These are phyloP conservation scores for Mucor piriformis DNA, from an alignment of 371 early-diverging fungal genomes.

Conservation along the genomic window DNA sequence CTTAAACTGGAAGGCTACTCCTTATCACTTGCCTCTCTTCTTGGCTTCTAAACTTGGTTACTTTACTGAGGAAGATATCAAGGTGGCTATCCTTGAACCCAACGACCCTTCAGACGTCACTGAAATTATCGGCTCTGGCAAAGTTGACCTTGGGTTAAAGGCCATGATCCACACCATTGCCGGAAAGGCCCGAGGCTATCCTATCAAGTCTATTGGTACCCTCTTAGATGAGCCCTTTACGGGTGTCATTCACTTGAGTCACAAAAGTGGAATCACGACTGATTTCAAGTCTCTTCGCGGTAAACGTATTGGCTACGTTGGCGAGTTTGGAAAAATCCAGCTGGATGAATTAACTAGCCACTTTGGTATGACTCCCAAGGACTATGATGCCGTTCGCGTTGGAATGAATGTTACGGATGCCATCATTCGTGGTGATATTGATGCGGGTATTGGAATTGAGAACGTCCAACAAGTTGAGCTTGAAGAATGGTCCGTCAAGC, in stretches of 20 bases:
- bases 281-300: conserved; percentile 60
- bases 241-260: conserved; percentile 62
- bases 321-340: conserved; percentile 71
- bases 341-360: conserved; percentile 64
- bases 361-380: conserved; percentile 62
- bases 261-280: conserved; percentile 57
- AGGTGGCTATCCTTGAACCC: conserved; percentile 70
- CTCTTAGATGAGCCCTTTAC: conserved; percentile 71
- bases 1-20: conserved; percentile 65
- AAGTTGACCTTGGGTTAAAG: conserved; percentile 66
- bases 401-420: conserved; percentile 72
- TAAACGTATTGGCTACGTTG: conserved; percentile 68
- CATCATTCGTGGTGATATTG: conserved; percentile 62
- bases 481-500: conserved; percentile 64
- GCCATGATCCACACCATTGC: conserved; percentile 79
- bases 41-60: conserved; percentile 65
- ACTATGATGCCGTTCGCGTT: conserved; percentile 66
- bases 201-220: conserved; percentile 68
- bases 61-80: conserved; percentile 63
- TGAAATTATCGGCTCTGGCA: conserved; percentile 68
- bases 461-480: conserved; percentile 71
- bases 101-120: conserved; percentile 69
- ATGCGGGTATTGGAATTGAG: conserved; percentile 76
- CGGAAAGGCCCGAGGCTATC: conserved; percentile 67
- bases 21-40: conserved; percentile 70